Evolutionary conservation across 306 rosid species (phyloP).

Genomic region (Inga leiocalycina): DNA sequence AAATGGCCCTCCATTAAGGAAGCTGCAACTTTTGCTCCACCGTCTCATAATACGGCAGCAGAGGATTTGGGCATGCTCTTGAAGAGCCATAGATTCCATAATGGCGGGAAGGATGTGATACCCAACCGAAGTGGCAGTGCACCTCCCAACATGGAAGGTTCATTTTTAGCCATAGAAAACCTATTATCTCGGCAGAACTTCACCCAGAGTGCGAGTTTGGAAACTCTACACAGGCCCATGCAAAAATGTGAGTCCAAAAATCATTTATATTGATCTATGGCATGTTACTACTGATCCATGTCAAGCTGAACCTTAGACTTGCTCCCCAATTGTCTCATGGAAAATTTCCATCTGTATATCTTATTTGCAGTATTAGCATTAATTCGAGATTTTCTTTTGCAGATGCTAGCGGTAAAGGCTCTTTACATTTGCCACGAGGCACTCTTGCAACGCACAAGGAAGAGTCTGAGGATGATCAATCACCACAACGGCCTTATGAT

Average conservation of each 20-base stretch:
- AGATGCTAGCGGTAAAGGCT: slow-evolving; percentile 58
- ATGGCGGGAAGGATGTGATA: slow-evolving; percentile 49
- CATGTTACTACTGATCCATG: slow-evolving; percentile 50
- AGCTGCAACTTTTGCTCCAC: slow-evolving; percentile 39
- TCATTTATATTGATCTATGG: slow-evolving; percentile 57
- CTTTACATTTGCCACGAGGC: slow-evolving; percentile 50
- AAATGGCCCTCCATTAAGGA: slow-evolving; percentile 69
- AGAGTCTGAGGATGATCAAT: slow-evolving; percentile 68
- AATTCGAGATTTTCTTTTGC: slow-evolving; percentile 48
- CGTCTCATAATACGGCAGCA: slow-evolving; percentile 50
- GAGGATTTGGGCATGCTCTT: slow-evolving; percentile 63
- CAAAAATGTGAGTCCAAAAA: slow-evolving; percentile 55
- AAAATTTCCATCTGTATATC: slow-evolving; percentile 54
- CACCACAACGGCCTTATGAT: slow-evolving; percentile 53
- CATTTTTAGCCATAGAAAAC: slow-evolving; percentile 59
- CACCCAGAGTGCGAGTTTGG: slow-evolving; percentile 45
- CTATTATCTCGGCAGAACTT: slow-evolving; percentile 52
- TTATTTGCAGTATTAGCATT: slow-evolving; percentile 51
- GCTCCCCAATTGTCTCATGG: slow-evolving; percentile 68
- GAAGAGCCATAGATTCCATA: slow-evolving; percentile 52
- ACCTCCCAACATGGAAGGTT: slow-evolving; percentile 83
- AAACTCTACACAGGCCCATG: slow-evolving; percentile 46
- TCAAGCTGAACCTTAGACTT: slow-evolving; percentile 71
- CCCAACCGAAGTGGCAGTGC: slow-evolving; percentile 85
- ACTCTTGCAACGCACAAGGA: slow-evolving; percentile 70